A percentile compares a stretch with the other conserved stretches of the same genome.
Evolutionary conservation across 305 asterid species (phyloP).

Genomic region (Solanum hybrid): DNA sequence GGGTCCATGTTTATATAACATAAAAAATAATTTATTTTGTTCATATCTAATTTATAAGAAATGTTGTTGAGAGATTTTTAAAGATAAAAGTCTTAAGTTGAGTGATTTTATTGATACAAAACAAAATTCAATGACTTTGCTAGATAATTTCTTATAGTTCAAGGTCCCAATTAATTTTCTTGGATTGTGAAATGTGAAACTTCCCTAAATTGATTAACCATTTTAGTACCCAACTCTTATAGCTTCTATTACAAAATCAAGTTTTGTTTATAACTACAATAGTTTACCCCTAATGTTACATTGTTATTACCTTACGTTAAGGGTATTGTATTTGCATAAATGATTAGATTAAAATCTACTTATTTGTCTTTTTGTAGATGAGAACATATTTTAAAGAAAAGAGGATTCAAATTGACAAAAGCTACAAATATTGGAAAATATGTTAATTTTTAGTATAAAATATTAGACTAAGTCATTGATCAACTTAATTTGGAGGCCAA

Average conservation of each 20-base stretch:
- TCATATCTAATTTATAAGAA: neutral
- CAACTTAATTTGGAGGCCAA: conserved; percentile 66
- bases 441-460: neutral
- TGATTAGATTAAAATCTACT: neutral
- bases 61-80: neutral
- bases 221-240: neutral
- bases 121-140: neutral
- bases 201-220: neutral
- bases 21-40: neutral
- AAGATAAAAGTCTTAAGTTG: neutral
- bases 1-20: neutral
- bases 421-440: neutral
- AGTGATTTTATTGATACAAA: neutral
- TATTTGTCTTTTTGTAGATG: neutral
- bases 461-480: neutral
- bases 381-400: neutral
- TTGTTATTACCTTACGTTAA: neutral
- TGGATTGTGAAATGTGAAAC: neutral
- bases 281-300: neutral
- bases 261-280: neutral
- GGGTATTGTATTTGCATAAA: neutral
- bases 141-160: neutral
- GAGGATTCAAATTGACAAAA: neutral
- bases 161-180: neutral
- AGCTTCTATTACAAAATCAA: neutral